Percentiles rank a stretch among this genome's conserved stretches.
These are phyloP conservation scores for Salvia rosmarinus DNA, from an alignment of 257 asterid genomes.

Conservation along the genomic window DNA sequence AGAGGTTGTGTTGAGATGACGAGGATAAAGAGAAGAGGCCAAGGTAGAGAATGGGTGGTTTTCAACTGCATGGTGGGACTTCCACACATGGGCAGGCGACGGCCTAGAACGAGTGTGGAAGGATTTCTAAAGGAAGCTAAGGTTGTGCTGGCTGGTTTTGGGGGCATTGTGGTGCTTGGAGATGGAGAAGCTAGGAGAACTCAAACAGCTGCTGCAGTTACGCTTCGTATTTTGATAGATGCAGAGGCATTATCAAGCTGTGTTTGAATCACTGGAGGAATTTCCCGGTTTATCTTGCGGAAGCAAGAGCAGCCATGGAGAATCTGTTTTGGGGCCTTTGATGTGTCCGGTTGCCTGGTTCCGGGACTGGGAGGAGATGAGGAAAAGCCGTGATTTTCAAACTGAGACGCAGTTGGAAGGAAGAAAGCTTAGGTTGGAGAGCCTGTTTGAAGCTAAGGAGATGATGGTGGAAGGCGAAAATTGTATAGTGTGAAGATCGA, in stretches of 20 bases:
- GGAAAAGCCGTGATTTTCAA: not conserved
- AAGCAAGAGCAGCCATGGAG: slow-evolving; percentile 72
- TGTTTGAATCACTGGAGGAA: slow-evolving; percentile 61
- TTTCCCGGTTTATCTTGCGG: slow-evolving; percentile 61
- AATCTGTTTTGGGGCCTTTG: slow-evolving; percentile 58
- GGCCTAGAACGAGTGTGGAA: slow-evolving; percentile 36
- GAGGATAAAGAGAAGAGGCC: slow-evolving; percentile 38
- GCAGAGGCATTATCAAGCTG: slow-evolving; percentile 50
- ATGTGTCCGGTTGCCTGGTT: slow-evolving; percentile 56
- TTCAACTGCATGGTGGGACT: slow-evolving; percentile 75
- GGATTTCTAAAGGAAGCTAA: slow-evolving; percentile 55
- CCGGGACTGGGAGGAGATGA: slow-evolving; percentile 47
- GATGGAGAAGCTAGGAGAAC: slow-evolving; percentile 59
- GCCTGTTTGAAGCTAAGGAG: slow-evolving; percentile 58
- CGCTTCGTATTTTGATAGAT: slow-evolving; percentile 47
- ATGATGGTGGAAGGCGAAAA: slow-evolving; percentile 51
- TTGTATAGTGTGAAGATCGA: slow-evolving; percentile 43
- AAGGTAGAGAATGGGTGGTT: slow-evolving; percentile 52
- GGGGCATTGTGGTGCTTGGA: slow-evolving; percentile 59
- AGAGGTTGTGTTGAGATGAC: slow-evolving; percentile 44
- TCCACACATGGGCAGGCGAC: slow-evolving; percentile 68
- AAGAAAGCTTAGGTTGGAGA: slow-evolving; percentile 48
- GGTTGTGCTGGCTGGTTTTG: slow-evolving; percentile 34
- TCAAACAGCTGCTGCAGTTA: slow-evolving; percentile 29
- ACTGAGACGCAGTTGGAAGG: slow-evolving; percentile 33